Conservation (phyloP, 768 basidiomycete species). For the Suillus tomentosus region DNA sequence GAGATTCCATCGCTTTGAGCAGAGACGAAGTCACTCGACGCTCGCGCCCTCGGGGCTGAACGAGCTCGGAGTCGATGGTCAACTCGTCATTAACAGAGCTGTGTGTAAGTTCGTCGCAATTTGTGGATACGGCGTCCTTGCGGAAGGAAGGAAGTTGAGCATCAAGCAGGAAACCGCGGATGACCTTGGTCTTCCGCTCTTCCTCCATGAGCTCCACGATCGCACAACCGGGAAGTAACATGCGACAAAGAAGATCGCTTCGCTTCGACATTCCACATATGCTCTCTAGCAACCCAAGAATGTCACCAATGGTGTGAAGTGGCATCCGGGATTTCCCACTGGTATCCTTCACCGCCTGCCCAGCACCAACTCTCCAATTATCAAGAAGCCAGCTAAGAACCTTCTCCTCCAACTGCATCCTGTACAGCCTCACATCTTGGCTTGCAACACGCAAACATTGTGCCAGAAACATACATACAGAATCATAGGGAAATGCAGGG, state of each 20-base stretch:
- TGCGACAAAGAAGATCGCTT: conserved; percentile 46
- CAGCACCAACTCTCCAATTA: conserved; percentile 57
- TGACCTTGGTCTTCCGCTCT: conserved; percentile 54
- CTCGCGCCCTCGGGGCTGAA: conserved; percentile 58
- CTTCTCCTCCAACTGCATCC: conserved; percentile 86
- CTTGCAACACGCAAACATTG: conserved; percentile 69
- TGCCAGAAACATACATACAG: conserved; percentile 83
- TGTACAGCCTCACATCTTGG: conserved; percentile 81
- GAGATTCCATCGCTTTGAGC: conserved; percentile 57
- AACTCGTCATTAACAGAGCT: background rate
- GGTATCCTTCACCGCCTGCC: conserved; percentile 38
- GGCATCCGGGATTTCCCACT: conserved; percentile 46
- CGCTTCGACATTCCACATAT: conserved; percentile 58
- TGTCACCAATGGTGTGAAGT: conserved; percentile 56
- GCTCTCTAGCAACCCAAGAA: conserved; percentile 62
- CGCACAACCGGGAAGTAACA: conserved; percentile 68
- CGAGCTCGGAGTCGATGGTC: conserved; percentile 32
- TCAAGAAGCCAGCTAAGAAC: conserved; percentile 80
- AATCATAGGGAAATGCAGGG: conserved; percentile 82
- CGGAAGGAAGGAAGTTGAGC: conserved; percentile 57
- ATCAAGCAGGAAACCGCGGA: conserved; percentile 70
- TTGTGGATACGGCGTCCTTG: conserved; percentile 11
- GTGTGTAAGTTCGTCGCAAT: background rate
- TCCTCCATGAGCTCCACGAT: conserved; percentile 64
- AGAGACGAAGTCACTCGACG: conserved; percentile 64